Conservation (phyloP, 129 eudicot genomes). For the Calendula officinalis region DNA sequence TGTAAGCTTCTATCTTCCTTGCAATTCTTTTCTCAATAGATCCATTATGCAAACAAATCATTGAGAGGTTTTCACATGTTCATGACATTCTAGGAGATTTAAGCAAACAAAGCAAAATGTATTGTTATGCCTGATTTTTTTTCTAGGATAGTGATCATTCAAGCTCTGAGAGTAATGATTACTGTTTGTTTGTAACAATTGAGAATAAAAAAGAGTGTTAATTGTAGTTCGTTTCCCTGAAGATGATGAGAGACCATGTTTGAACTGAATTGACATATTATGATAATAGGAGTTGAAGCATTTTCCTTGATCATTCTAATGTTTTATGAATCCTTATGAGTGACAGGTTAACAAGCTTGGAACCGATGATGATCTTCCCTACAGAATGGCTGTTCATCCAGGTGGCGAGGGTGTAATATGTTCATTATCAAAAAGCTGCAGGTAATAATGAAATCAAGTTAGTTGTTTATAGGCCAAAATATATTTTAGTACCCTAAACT, state of each 20-base stretch:
- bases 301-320: background rate
- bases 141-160: too few species aligned
- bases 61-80: background rate
- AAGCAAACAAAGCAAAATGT: background rate
- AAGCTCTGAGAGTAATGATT: too few species aligned
- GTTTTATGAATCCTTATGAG: constrained; percentile 4
- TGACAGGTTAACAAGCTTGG: constrained; percentile 43
- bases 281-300: background rate
- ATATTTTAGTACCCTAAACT: too few species aligned
- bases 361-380: constrained; percentile 73
- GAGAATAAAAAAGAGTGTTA: background rate
- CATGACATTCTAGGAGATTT: background rate
- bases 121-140: too few species aligned
- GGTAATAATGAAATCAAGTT: constrained; percentile 35
- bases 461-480: too few species aligned
- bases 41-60: background rate
- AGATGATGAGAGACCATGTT: constrained; percentile 2
- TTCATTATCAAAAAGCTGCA: constrained; percentile 76
- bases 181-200: too few species aligned
- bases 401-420: constrained; percentile 85
- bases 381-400: constrained; percentile 96
- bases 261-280: constrained; percentile 3
- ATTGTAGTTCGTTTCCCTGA: constrained; percentile 3
- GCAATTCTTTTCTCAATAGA: background rate
- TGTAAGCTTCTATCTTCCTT: constrained; percentile 32